A percentile compares a stretch with the other conserved stretches of the same genome.
Evolutionary conservation across 805 yeast genomes (phyloP).

Genomic region (Yarrowia deformans): DNA sequence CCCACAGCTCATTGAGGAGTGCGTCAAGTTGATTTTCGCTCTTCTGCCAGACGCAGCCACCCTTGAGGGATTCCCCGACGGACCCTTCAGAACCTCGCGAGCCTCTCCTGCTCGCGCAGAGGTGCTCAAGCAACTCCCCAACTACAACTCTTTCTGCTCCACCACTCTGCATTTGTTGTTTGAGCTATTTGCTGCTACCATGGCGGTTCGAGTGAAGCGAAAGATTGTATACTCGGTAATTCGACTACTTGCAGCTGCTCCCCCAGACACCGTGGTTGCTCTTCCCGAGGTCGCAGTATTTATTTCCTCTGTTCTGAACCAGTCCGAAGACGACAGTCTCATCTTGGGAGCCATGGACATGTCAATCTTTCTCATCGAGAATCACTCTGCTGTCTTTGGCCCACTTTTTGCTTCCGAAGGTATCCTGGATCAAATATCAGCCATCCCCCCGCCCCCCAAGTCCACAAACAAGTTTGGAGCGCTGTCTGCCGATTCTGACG

Average conservation of each 20-base stretch:
- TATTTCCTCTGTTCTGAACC: slow-evolving; percentile 48
- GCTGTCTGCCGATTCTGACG: slow-evolving; percentile 36
- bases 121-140: slow-evolving; percentile 47
- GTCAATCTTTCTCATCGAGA: slow-evolving; percentile 55
- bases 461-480: slow-evolving; percentile 44
- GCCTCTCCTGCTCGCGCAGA: slow-evolving; percentile 24
- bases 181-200: slow-evolving; percentile 73
- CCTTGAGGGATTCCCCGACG: slow-evolving; percentile 19
- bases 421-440: slow-evolving; percentile 59
- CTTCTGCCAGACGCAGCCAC: slow-evolving; percentile 13
- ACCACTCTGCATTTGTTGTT: slow-evolving; percentile 55
- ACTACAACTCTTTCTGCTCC: slow-evolving; percentile 51
- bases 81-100: slow-evolving; percentile 25
- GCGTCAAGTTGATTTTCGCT: slow-evolving; percentile 3
- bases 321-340: slow-evolving; percentile 49
- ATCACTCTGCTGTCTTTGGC: slow-evolving; percentile 56
- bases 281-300: slow-evolving; percentile 47
- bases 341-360: slow-evolving; percentile 62
- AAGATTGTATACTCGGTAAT: slow-evolving; percentile 61
- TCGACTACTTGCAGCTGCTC: slow-evolving; percentile 58
- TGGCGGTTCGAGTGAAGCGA: slow-evolving; percentile 69
- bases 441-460: slow-evolving; percentile 41
- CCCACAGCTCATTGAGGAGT: slow-evolving; percentile 26
- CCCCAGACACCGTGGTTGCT: slow-evolving; percentile 43
- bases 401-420: slow-evolving; percentile 74